Percentiles rank a stretch among this genome's conserved stretches.
phyloP scores from a whole-genome alignment of 2,329 filamentous ascomycete species.

The Rhynchosporium agropyri region DNA sequence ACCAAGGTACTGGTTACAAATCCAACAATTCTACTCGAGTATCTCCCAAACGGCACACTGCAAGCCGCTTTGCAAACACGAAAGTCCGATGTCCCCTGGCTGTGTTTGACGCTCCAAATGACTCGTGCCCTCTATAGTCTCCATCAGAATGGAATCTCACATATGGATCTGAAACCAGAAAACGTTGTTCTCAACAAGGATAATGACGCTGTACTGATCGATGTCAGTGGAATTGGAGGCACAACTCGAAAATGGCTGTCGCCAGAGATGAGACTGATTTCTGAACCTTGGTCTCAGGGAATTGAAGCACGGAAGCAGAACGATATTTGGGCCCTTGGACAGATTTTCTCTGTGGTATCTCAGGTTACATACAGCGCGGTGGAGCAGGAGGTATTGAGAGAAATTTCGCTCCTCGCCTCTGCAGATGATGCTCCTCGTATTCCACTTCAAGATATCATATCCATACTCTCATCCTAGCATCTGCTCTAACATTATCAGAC shows the following conservation, averaged over 20 bases:
- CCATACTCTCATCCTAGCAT: too few species aligned
- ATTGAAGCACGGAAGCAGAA: constrained; percentile 30
- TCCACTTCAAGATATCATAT: constrained; percentile 13
- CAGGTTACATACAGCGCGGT: constrained; percentile 11
- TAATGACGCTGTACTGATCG: constrained; percentile 30
- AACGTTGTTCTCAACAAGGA: constrained; percentile 32
- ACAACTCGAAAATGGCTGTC: constrained; percentile 32
- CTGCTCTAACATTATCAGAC: too few species aligned
- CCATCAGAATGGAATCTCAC: constrained; percentile 29
- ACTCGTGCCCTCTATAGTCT: constrained; percentile 30
- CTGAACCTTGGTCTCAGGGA: constrained; percentile 28
- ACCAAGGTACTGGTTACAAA: too few species aligned
- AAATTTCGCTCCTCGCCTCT: constrained; percentile 11
- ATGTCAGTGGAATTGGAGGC: constrained; percentile 33
- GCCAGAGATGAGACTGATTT: constrained; percentile 30
- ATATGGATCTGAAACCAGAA: constrained; percentile 37
- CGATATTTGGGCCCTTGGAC: constrained; percentile 32
- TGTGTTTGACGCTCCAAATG: constrained; percentile 34
- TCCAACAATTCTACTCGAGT: constrained; percentile 34
- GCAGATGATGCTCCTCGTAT: constrained; percentile 18
- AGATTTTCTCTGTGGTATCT: constrained; percentile 26
- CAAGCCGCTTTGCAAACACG: constrained; percentile 25
- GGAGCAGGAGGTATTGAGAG: constrained; percentile 15
- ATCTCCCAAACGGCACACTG: constrained; percentile 33
- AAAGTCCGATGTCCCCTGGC: constrained; percentile 18